Base-by-base conservation (phyloP, 2,329 filamentous ascomycete genomes). In the Cladosporium halotolerans region DNA sequence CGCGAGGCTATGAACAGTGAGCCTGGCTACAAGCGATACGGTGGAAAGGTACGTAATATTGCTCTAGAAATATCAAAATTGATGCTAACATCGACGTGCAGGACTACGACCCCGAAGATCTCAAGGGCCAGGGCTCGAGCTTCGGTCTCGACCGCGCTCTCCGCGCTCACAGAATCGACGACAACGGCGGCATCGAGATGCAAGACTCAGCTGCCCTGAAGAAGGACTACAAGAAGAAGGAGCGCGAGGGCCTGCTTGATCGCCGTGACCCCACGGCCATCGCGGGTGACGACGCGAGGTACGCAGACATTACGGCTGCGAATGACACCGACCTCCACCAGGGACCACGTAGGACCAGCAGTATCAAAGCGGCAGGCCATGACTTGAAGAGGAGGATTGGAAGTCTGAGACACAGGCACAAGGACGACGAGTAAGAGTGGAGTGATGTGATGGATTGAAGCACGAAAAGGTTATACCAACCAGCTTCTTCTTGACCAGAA, bases 71-170 rank as follows among this genome's bases (percentile, higher is more conserved):
- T 9, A 14, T 44, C 6, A 28, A 9, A 19, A 19, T 14, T 28
- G 42, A 13, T 19, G 32, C 42, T 62, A 31, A 57, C 33, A 38
- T 13, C 9, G 4, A 9, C 9, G 1, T 34, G 6, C 50, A 73
- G 70, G 62, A 80, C 61, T 93, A 95, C 68, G 80, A 82, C 53
- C 84, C 85, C 5, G 81, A 86, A 42, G 89, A 95, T 64, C 77
- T 88, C 58, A 91, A 92, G 69, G 89, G 88, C 63, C 89, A 93
- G 70, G 86, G 86, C 42, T 87, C 92, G 66, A 86, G 88, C 2
- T 93, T 80, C 71, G 81, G 82, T 7, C 77, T 86, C 33, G 88
- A 92, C 62, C 80, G 80, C 57, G 79, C 81, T 1, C 71, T 84
- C 18, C 87, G 86, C 67, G 78, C 80, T 23, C 77, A 81, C 65